These are phyloP conservation scores for Cydonia oblonga DNA, from an alignment of 331 rosid species.

Conservation along the genomic window DNA sequence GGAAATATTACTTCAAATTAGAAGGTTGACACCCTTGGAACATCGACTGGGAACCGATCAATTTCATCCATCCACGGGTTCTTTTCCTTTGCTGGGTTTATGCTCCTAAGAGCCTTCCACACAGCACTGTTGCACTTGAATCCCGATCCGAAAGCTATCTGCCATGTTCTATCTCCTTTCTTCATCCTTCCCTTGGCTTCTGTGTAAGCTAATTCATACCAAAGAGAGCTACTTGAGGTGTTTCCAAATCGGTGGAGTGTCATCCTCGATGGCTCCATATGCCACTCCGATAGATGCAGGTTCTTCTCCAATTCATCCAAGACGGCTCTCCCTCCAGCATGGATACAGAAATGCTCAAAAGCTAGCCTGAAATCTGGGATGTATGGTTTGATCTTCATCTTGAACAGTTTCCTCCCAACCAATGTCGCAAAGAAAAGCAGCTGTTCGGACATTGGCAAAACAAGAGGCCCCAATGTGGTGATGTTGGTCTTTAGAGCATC, in stretches of 20 bases:
- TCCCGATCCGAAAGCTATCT: conserved; percentile 91
- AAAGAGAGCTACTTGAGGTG: conserved; percentile 91
- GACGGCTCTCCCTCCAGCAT: conserved; percentile 93
- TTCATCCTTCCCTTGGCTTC: conserved; percentile 85
- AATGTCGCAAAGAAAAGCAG: conserved; percentile 70
- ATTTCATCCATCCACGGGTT: conserved; percentile 41
- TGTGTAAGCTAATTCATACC: conserved; percentile 86
- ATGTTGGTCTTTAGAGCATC: conserved; percentile 87
- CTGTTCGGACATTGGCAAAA: conserved; percentile 83
- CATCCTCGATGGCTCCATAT: conserved; percentile 98
- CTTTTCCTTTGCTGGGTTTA: conserved; percentile 41
- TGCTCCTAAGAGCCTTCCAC: conserved; percentile 76
- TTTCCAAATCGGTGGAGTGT: conserved; percentile 85
- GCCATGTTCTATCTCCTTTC: conserved; percentile 94
- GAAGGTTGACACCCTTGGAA: conserved; percentile 58
- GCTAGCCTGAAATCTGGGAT: conserved; percentile 90
- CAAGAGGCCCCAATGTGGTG: conserved; percentile 87
- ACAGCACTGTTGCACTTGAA: conserved; percentile 95
- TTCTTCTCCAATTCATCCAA: conserved; percentile 89
- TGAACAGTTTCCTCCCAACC: conserved; percentile 60
- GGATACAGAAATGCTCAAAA: conserved; percentile 91
- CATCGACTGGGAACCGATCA: conserved; percentile 58
- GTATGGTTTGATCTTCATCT: conserved; percentile 90
- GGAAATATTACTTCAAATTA: conserved; percentile 7
- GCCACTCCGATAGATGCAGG: conserved; percentile 85